Evolutionary conservation across 305 asterid species (phyloP).

Genomic region (Striga hermonthica): DNA sequence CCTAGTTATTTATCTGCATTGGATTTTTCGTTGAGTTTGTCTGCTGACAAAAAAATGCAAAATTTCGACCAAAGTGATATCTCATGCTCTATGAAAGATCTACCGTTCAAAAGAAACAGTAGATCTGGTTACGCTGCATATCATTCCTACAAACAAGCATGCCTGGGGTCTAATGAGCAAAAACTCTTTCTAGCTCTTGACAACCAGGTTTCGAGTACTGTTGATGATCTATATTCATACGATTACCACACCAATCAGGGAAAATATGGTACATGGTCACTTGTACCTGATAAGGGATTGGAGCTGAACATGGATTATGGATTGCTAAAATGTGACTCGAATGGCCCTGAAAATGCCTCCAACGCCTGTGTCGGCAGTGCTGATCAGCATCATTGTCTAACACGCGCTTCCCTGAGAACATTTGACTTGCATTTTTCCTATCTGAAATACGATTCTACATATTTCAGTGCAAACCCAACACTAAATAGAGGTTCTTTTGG

Average conservation of each 20-base stretch:
- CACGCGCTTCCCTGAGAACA: conserved; percentile 36
- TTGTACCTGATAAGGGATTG: conserved; percentile 37
- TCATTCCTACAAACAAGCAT: conserved; percentile 32
- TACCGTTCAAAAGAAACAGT: conserved; percentile 33
- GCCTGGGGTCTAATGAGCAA: conserved; percentile 29
- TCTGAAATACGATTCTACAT: conserved; percentile 45
- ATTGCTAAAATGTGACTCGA: conserved; percentile 36
- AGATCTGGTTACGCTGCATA: conserved; percentile 31
- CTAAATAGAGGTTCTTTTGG: conserved; percentile 45
- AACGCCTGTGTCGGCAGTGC: conserved; percentile 32
- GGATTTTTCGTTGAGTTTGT: conserved; percentile 47
- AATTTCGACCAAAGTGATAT: conserved; percentile 36
- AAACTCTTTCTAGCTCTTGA: conserved; percentile 34
- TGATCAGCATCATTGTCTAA: conserved; percentile 34
- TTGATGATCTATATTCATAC: conserved; percentile 34
- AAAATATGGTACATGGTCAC: conserved; percentile 38
- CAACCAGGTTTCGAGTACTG: conserved; percentile 34
- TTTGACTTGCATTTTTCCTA: conserved; percentile 37
- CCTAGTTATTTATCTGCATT: conserved; percentile 68
- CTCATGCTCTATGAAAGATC: conserved; percentile 37
- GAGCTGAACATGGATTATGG: conserved; percentile 35
- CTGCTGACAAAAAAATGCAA: conserved; percentile 39
- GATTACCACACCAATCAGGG: conserved; percentile 32
- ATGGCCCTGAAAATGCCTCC: conserved; percentile 36
- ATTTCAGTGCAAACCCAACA: conserved; percentile 65